Conservation (phyloP, 2,329 filamentous ascomycete genomes). For the Ilyonectria sp. region DNA sequence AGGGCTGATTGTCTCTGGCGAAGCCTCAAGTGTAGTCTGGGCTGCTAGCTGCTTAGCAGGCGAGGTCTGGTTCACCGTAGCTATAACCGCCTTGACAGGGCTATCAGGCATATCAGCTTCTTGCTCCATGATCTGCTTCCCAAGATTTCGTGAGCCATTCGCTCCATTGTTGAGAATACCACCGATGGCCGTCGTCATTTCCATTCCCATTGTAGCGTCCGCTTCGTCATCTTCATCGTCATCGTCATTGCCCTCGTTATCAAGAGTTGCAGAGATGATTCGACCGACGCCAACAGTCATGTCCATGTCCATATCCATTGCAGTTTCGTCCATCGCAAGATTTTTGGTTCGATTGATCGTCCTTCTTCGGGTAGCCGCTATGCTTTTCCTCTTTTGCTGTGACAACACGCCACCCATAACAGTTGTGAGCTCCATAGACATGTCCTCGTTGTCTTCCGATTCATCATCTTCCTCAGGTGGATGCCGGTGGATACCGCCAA, state of each 20-base stretch:
- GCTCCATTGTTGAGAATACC: constrained; percentile 67
- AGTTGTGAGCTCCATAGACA: constrained; percentile 85
- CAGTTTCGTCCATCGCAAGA: constrained; percentile 50
- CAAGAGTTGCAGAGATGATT: constrained; percentile 59
- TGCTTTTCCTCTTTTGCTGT: constrained; percentile 47
- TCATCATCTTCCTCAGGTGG: constrained; percentile 53
- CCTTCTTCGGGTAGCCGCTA: constrained; percentile 40
- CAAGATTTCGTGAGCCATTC: constrained; percentile 54
- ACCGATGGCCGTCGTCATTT: constrained; percentile 76
- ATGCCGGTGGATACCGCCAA: constrained; percentile 76
- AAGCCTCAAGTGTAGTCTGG: constrained; percentile 50
- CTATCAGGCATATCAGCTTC: constrained; percentile 67
- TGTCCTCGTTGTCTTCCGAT: constrained; percentile 72
- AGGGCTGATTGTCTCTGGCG: constrained; percentile 64
- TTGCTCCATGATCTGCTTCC: constrained; percentile 72
- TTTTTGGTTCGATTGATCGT: constrained; percentile 52
- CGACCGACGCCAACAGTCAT: constrained; percentile 72
- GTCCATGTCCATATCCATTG: constrained; percentile 67
- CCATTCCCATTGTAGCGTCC: constrained; percentile 69
- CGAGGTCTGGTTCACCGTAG: constrained; percentile 43
- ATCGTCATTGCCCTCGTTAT: constrained; percentile 49
- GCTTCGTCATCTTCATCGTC: constrained; percentile 51
- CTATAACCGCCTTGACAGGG: constrained; percentile 56
- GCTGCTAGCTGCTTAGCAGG: constrained; percentile 38
- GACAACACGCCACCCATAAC: constrained; percentile 71